phyloP scores from a whole-genome alignment of 1,139 yeast genomes.

The Protomyces arabidopsidicola region DNA sequence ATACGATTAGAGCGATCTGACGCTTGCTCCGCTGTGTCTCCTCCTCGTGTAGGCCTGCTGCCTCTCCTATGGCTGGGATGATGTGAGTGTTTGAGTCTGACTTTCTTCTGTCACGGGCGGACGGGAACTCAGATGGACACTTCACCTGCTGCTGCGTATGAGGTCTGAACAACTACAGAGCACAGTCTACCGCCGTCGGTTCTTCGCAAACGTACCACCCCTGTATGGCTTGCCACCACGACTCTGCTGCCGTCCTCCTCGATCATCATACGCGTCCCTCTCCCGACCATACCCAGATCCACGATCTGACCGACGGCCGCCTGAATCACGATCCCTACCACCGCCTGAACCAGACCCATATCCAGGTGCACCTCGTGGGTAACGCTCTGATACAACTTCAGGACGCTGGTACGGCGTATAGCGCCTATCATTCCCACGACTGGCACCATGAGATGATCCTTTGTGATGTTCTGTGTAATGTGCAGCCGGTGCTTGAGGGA shows the following conservation, averaged over 20 bases:
- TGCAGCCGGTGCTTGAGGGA: background rate
- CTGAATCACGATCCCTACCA: background rate
- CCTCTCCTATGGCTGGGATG: no score
- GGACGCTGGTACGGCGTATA: conserved; percentile 8
- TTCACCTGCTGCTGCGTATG: no score
- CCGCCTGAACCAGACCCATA: background rate
- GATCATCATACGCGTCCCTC: background rate
- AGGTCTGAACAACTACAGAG: no score
- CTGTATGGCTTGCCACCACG: conserved; percentile 23
- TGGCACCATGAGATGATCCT: background rate
- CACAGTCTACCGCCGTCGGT: background rate
- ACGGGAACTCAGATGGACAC: no score
- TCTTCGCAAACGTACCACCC: conserved; percentile 3
- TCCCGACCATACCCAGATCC: conserved; percentile 5
- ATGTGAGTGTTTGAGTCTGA: no score
- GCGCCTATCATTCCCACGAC: conserved; percentile 7
- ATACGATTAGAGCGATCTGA: no score
- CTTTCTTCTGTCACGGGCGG: no score
- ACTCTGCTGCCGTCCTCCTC: background rate
- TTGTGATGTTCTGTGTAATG: background rate
- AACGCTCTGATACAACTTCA: conserved; percentile 6
- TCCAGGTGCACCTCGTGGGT: background rate
- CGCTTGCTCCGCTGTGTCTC: no score
- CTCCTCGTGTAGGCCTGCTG: no score
- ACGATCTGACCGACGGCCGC: background rate